phyloP scores from a whole-genome alignment of 495 filamentous ascomycete species.

The Penicillium steckii region DNA sequence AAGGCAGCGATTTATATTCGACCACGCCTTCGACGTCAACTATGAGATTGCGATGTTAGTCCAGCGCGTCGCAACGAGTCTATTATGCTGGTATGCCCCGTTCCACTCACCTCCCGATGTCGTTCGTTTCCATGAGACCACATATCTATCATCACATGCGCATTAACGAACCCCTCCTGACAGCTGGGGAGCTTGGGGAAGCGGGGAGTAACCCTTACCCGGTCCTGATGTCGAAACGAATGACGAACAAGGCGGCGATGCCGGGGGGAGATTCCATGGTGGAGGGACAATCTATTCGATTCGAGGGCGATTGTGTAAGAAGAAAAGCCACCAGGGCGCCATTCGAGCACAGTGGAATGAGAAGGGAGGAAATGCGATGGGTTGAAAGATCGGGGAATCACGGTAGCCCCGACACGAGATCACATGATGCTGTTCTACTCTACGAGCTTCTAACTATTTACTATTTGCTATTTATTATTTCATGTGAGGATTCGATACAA shows the following conservation, averaged over 20 bases:
- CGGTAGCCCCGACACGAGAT: constrained; percentile 16
- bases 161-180: constrained; percentile 18
- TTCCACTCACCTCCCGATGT: constrained; percentile 53
- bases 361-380: not conserved
- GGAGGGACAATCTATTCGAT: constrained; percentile 28
- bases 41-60: constrained; percentile 32
- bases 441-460: too few species aligned
- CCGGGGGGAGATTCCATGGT: constrained; percentile 55
- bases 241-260: constrained; percentile 80
- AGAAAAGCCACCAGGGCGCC: constrained; percentile 9
- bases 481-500: too few species aligned
- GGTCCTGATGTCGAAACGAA: constrained; percentile 82
- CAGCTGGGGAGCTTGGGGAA: constrained; percentile 1
- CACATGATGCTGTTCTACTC: too few species aligned
- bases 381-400: constrained; percentile 18
- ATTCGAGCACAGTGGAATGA: too few species aligned
- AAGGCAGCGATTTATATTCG: constrained; percentile 93
- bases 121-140: constrained; percentile 81
- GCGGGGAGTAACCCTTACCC: constrained; percentile 51
- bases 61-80: not conserved
- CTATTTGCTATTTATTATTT: too few species aligned
- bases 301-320: constrained; percentile 30
- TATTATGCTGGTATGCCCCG: constrained; percentile 10
- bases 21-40: constrained; percentile 85
- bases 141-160: constrained; percentile 52